A percentile compares a stretch with the other conserved stretches of the same genome.
phyloP scores from a whole-genome alignment of 2,329 filamentous ascomycete species.

The Botrytis deweyae region DNA sequence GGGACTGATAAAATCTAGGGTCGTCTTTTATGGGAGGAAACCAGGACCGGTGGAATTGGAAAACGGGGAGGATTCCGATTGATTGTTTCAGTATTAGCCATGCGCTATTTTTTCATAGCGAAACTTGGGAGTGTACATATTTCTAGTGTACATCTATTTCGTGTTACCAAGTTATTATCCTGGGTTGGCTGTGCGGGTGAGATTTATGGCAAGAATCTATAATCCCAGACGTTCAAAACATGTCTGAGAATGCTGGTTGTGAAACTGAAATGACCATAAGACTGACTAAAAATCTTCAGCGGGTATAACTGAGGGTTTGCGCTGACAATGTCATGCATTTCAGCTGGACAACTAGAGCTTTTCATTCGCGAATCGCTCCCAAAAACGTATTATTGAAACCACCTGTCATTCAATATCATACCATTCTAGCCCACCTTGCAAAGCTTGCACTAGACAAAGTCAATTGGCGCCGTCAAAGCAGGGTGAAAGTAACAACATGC shows the following conservation, averaged over 20 bases:
- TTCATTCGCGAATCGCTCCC: not conserved
- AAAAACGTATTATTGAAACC: not conserved
- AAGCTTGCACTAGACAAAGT: not conserved
- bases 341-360: not conserved
- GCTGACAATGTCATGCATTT: not conserved
- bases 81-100: not conserved
- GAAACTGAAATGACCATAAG: not conserved
- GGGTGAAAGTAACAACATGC: not conserved
- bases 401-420: not conserved
- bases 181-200: no score
- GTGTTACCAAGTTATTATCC: not conserved
- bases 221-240: not conserved
- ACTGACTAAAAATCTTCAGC: not conserved
- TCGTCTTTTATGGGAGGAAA: conserved; percentile 19
- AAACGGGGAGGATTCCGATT: not conserved
- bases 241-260: not conserved
- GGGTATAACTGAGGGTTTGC: not conserved
- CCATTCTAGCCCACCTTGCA: not conserved
- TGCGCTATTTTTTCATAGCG: not conserved
- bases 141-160: not conserved
- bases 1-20: not conserved
- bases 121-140: not conserved
- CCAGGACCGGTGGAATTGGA: not conserved
- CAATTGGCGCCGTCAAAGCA: not conserved
- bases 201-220: not conserved